A percentile compares a stretch with the other conserved stretches of the same genome.
Evolutionary conservation across 129 eudicot species (phyloP).

Genomic region (Ambrosia trifida): DNA sequence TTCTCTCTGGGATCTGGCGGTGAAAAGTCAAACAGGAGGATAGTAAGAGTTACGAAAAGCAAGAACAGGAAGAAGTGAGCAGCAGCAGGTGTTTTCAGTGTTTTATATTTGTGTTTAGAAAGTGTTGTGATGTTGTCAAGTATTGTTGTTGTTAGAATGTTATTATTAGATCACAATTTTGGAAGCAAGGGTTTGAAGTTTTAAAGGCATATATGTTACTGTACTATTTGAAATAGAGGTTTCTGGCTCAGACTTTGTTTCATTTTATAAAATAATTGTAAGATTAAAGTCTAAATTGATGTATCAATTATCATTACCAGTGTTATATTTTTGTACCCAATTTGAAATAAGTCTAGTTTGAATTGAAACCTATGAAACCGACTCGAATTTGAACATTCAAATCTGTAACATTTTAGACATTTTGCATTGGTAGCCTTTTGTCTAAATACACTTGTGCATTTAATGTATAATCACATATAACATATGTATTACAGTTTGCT

Average conservation of each 20-base stretch:
- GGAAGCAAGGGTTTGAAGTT: slow-evolving; percentile 27
- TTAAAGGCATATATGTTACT: slow-evolving; percentile 26
- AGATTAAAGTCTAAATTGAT: no score
- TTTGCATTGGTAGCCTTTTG: no score
- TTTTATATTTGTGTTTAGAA: background rate
- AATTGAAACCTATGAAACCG: no score
- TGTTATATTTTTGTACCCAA: no score
- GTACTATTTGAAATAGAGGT: slow-evolving; percentile 3
- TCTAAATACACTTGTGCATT: no score
- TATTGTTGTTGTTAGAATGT: slow-evolving; percentile 37
- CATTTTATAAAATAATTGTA: background rate
- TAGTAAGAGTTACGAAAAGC: slow-evolving; percentile 44
- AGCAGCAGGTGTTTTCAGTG: background rate
- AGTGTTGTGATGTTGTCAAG: slow-evolving; percentile 27
- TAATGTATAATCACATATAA: no score
- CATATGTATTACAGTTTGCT: no score
- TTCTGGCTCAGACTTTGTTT: background rate
- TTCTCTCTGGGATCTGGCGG: slow-evolving; percentile 85
- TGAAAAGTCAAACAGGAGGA: slow-evolving; percentile 67
- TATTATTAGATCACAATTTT: slow-evolving; percentile 40
- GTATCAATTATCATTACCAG: no score
- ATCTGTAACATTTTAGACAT: no score
- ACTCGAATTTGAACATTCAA: no score
- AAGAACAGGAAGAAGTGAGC: slow-evolving; percentile 52
- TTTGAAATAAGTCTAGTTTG: no score